Percentiles rank a stretch among this genome's conserved stretches.
Conservation (phyloP, 495 filamentous ascomycete species). For the Barbatosphaeria neglecta region DNA sequence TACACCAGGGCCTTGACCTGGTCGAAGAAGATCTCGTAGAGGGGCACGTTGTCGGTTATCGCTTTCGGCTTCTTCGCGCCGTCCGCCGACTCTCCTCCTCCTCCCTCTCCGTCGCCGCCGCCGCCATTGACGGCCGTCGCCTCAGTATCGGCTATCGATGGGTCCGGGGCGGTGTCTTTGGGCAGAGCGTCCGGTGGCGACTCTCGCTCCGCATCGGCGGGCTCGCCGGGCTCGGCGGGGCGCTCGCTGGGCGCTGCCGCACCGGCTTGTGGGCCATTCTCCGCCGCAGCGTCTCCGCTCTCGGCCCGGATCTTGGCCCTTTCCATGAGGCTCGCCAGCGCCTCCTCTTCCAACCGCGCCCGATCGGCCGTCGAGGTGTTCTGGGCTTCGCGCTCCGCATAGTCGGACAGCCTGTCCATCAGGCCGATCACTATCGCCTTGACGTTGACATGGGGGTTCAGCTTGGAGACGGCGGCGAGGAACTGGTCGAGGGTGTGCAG, state of each 20-base stretch:
- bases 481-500: slow-evolving; percentile 92
- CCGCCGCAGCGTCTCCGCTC: slow-evolving; percentile 4
- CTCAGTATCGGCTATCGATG: slow-evolving; percentile 31
- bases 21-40: slow-evolving; percentile 96
- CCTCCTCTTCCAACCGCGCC: slow-evolving; percentile 71
- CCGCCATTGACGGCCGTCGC: slow-evolving; percentile 25
- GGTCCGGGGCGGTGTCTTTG: slow-evolving; percentile 24
- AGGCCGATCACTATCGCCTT: slow-evolving; percentile 97
- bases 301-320: slow-evolving; percentile 49
- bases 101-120: no score
- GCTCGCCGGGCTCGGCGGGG: slow-evolving; percentile 3
- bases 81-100: slow-evolving; percentile 22
- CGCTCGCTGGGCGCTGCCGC: slow-evolving; percentile 7
- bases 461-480: slow-evolving; percentile 75
- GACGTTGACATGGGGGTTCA: slow-evolving; percentile 92
- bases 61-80: slow-evolving; percentile 46
- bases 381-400: slow-evolving; percentile 79
- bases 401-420: slow-evolving; percentile 91
- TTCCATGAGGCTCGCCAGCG: slow-evolving; percentile 62
- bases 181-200: slow-evolving; percentile 9
- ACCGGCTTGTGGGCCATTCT: slow-evolving; percentile 3
- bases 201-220: slow-evolving; percentile 7
- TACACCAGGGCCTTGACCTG: slow-evolving; percentile 90
- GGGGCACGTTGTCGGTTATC: slow-evolving; percentile 72
- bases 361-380: slow-evolving; percentile 56